Evolutionary conservation across 2,329 filamentous ascomycete genomes (phyloP), one percentile per base, ranked within the genome.

Genomic region (Bipolaris victoriae): DNA sequence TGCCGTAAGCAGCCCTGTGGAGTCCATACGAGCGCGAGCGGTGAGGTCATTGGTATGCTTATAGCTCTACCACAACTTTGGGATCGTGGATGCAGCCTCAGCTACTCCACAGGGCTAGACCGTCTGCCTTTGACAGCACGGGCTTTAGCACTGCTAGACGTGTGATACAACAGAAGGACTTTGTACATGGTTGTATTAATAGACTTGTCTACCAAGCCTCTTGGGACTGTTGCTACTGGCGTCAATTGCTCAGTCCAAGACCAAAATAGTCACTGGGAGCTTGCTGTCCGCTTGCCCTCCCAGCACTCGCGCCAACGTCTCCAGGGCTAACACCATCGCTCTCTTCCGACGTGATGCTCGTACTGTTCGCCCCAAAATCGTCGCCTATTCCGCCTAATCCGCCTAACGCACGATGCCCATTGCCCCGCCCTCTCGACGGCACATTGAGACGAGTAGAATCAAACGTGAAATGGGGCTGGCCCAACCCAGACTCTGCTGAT

Each of bases 381-480:
- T 43, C 45, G 15, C 55, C 44, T 10, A 29, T 13, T 16, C 49
- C 49, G 15, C 40, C 37, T 5, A 44, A 36, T 41, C 48, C 51
- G 13, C 35, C 40, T 3, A 46, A 29, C 36, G 26, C 20, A 3
- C 39, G 43, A 49, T 33, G 52, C 18, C 48, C 50, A 20, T 60
- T 60, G 48, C 36, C 56, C 16, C 52, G 50, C 24, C 57, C 49
- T 24, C 50, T 57, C 26, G 37, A 49, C 7, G 74, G 72, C 7
- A 76, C 64, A n/a, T 59, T 66, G 20, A 76, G 56, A 39, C 65
- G 66, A 39, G 62, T 64, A 16, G 64, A 61, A 31, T 74, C 68
- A 47, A 75, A 76, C 6, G 68, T 66, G 47, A 76, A 76, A n/a
- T 70, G 68, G 33, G 67, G 61, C 54, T 67, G 67, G 15, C 59